Conservation (phyloP, 2,329 filamentous ascomycete genomes). For the Aspergillus ruber region DNA sequence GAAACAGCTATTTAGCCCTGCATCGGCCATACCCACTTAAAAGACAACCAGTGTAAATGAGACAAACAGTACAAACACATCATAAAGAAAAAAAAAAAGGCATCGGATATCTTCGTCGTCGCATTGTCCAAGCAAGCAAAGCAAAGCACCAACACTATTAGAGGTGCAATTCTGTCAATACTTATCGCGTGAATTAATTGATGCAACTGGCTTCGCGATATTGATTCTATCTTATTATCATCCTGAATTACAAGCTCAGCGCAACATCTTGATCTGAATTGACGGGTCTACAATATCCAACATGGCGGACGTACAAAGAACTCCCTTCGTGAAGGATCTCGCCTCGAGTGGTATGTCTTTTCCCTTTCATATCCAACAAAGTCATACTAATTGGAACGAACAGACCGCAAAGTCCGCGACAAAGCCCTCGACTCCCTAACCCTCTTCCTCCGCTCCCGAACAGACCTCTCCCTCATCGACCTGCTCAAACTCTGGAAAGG, state of each 20-base stretch:
- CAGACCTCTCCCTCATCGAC: slow-evolving; percentile 60
- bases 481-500: slow-evolving; percentile 90
- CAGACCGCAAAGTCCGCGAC: slow-evolving; percentile 73
- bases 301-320: slow-evolving; percentile 41
- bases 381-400: neutral
- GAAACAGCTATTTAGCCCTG: neutral
- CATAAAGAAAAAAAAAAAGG: slow-evolving; percentile 14
- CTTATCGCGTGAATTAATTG: neutral
- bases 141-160: neutral
- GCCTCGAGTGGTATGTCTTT: slow-evolving; percentile 66
- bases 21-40: neutral
- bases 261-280: neutral
- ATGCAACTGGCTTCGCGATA: neutral
- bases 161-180: neutral
- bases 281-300: slow-evolving; percentile 1
- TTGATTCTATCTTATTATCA: neutral
- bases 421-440: slow-evolving; percentile 70
- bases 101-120: neutral
- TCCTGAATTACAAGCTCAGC: neutral
- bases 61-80: slow-evolving; percentile 5
- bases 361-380: slow-evolving; percentile 8
- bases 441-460: slow-evolving; percentile 64
- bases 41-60: neutral
- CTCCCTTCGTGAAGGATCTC: slow-evolving; percentile 73
- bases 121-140: neutral